phyloP scores from a whole-genome alignment of 1,284 basidiomycete species.

The Neonothopanus nambi region DNA sequence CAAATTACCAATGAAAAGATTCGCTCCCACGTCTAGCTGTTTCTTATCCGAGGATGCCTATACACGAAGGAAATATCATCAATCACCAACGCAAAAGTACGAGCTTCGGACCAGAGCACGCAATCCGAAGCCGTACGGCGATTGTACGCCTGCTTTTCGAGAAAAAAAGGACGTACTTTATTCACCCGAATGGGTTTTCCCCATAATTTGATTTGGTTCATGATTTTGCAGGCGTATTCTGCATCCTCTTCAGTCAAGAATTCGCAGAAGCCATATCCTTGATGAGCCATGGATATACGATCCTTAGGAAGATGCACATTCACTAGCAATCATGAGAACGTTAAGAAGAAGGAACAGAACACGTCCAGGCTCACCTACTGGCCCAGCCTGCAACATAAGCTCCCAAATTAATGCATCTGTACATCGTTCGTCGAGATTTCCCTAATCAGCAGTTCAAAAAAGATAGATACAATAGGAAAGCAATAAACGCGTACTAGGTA shows the following conservation, averaged over 20 bases:
- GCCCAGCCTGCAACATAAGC: conserved; percentile 97
- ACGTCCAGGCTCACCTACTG: conserved; percentile 72
- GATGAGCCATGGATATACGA: conserved; percentile 95
- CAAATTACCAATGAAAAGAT: conserved; percentile 94
- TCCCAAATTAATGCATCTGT: conserved; percentile 97
- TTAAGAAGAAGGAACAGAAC: conserved; percentile 14
- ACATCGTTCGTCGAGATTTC: conserved; percentile 95
- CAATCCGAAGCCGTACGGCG: not conserved
- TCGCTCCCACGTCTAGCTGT: conserved; percentile 96
- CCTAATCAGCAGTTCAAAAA: conserved; percentile 50
- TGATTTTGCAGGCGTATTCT: conserved; percentile 99
- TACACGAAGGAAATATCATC: conserved; percentile 13
- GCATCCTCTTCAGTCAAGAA: conserved; percentile 98
- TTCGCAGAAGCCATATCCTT: conserved; percentile 99
- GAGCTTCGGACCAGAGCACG: not conserved
- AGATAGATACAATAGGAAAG: not conserved
- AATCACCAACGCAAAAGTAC: not conserved
- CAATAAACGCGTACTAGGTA: conserved; percentile 66
- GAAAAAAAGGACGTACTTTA: conserved; percentile 64
- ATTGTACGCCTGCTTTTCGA: conserved; percentile 5
- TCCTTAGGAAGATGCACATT: conserved; percentile 99
- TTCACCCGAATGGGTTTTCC: conserved; percentile 98
- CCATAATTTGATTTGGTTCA: conserved; percentile 99
- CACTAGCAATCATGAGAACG: conserved; percentile 48
- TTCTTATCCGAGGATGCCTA: conserved; percentile 96